These are phyloP conservation scores for Rhododendron ferrugineum DNA, from an alignment of 148 eudicot genomes.

Conservation along the genomic window DNA sequence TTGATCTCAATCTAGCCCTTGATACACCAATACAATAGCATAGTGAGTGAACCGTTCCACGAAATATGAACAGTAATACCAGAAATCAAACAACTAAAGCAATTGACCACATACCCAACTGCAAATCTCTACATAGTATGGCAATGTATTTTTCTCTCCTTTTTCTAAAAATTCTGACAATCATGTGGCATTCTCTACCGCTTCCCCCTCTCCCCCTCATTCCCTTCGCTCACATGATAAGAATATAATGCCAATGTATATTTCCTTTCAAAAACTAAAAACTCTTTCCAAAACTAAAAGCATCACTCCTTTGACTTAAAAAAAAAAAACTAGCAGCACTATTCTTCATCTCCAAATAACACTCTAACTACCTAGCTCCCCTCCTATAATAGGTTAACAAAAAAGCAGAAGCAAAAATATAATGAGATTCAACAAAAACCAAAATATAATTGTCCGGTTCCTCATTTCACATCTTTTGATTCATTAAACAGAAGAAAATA, in stretches of 20 bases:
- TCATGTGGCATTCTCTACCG: background rate
- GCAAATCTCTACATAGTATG: background rate
- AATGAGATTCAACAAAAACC: background rate
- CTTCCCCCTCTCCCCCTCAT: background rate
- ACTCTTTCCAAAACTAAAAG: background rate
- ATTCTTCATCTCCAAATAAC: background rate
- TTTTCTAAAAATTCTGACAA: background rate
- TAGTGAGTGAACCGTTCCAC: background rate
- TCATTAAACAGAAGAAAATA: too few relatives aligned
- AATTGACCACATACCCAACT: background rate
- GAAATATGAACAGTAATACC: background rate
- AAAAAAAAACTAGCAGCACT: too few relatives aligned
- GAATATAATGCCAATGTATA: background rate
- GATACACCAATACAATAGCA: background rate
- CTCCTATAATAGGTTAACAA: background rate
- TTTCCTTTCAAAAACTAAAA: too few relatives aligned
- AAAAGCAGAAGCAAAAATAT: background rate
- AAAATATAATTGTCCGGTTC: background rate
- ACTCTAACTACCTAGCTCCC: background rate
- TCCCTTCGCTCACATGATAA: background rate
- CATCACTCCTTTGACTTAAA: background rate
- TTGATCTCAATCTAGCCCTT: constrained; percentile 79
- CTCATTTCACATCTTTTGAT: background rate
- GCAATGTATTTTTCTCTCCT: background rate
- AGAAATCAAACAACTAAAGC: background rate